Evolutionary conservation across 2,329 filamentous ascomycete genomes (phyloP).

Genomic region (Juglanconis oblonga): DNA sequence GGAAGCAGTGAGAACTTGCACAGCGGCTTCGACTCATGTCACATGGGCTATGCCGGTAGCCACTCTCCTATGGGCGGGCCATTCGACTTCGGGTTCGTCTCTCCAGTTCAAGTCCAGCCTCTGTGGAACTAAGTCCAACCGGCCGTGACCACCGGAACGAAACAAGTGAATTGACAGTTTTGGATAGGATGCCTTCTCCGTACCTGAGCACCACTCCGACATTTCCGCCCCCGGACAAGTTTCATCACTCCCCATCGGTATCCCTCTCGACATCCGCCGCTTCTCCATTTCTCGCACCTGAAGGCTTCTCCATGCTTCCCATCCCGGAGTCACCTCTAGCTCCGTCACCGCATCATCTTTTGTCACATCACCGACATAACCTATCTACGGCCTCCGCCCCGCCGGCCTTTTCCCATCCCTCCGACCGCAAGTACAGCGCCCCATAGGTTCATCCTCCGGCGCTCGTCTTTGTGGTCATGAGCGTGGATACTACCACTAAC

Average conservation of each 20-base stretch:
- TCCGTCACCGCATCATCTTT: constrained; percentile 28
- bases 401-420: constrained; percentile 31
- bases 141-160: constrained; percentile 35
- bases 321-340: constrained; percentile 42
- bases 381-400: constrained; percentile 32
- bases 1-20: constrained; percentile 22
- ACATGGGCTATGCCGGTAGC: constrained; percentile 38
- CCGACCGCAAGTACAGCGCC: constrained; percentile 30
- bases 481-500: constrained; percentile 16
- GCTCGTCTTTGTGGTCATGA: constrained; percentile 14
- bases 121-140: constrained; percentile 56
- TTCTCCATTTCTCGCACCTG: constrained; percentile 43
- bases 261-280: constrained; percentile 35
- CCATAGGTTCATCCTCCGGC: constrained; percentile 22
- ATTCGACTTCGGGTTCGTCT: constrained; percentile 59
- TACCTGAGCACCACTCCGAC: constrained; percentile 40
- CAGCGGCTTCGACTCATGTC: constrained; percentile 6
- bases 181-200: constrained; percentile 45
- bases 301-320: constrained; percentile 42
- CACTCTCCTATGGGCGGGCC: constrained; percentile 44
- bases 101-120: constrained; percentile 60
- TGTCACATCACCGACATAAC: constrained; percentile 36
- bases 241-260: constrained; percentile 34
- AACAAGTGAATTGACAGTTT: constrained; percentile 50
- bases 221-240: constrained; percentile 40